Percentiles rank a stretch among this genome's conserved stretches.
phyloP scores from a whole-genome alignment of 2,329 filamentous ascomycete genomes.

The Pseudogymnoascus sp. region DNA sequence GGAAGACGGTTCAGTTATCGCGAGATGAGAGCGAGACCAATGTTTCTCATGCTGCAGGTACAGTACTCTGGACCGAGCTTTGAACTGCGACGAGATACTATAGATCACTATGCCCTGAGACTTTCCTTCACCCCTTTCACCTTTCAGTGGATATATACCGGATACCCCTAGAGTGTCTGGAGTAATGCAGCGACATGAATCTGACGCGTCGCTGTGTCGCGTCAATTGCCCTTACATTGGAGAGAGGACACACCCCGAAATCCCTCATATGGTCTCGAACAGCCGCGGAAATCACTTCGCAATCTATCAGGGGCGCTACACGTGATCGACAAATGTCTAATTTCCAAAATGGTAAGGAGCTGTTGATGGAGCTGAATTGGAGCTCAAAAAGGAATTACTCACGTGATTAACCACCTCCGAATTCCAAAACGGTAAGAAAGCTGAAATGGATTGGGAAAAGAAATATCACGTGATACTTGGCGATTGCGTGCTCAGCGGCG shows the following conservation, averaged over 20 bases:
- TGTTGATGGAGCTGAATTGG: background rate
- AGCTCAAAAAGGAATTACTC: background rate
- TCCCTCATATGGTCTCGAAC: background rate
- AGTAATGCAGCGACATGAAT: background rate
- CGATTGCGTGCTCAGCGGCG: background rate
- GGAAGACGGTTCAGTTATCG: no score
- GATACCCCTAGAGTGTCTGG: background rate
- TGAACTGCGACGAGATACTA: background rate
- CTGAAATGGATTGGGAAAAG: no score
- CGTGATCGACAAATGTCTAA: background rate
- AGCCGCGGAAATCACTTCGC: background rate
- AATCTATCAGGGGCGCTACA: background rate
- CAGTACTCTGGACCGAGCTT: no score
- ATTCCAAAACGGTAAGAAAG: no score
- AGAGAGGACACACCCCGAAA: background rate
- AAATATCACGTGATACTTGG: background rate
- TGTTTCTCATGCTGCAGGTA: background rate
- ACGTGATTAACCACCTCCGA: background rate
- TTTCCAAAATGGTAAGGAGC: background rate
- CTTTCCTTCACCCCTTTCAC: background rate
- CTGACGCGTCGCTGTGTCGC: background rate
- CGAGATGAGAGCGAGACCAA: background rate
- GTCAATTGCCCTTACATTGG: background rate
- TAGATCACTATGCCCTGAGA: background rate
- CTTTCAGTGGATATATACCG: background rate